Evolutionary conservation across 2,329 filamentous ascomycete genomes (phyloP).

Genomic region (Huntiella bhutanensis): DNA sequence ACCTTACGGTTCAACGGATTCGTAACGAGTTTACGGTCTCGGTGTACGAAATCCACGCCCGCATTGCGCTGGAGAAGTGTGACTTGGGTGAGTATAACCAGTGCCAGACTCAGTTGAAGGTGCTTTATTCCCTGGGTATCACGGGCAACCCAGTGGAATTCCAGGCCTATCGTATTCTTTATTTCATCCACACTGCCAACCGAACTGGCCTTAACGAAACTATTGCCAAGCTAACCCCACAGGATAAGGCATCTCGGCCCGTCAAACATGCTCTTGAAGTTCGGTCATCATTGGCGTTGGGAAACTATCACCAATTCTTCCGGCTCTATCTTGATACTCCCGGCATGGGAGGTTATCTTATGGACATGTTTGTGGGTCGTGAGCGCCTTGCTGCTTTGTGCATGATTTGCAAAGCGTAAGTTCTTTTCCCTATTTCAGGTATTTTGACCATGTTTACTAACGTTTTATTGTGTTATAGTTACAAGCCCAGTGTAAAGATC

Average conservation of each 20-base stretch:
- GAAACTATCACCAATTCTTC: constrained; percentile 97
- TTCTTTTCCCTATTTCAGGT: constrained; percentile 15
- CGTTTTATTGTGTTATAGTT: constrained; percentile 33
- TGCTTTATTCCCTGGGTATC: constrained; percentile 69
- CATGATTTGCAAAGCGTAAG: constrained; percentile 89
- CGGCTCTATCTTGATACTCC: constrained; percentile 84
- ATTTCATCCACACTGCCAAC: constrained; percentile 98
- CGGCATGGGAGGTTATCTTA: constrained; percentile 93
- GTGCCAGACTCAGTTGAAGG: constrained; percentile 94
- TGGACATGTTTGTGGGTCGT: constrained; percentile 96
- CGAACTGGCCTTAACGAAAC: constrained; percentile 95
- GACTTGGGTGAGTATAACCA: constrained; percentile 99
- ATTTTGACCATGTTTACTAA: constrained; percentile 26
- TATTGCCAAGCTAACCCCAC: constrained; percentile 92
- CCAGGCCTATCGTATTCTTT: constrained; percentile 97
- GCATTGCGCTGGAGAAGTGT: constrained; percentile 93
- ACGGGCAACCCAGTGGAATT: constrained; percentile 88
- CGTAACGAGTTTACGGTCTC: constrained; percentile 90
- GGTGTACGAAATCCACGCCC: constrained; percentile 93
- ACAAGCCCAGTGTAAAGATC: constrained; percentile 76
- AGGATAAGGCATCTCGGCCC: constrained; percentile 73
- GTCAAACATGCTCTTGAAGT: constrained; percentile 86
- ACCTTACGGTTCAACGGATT: constrained; percentile 93
- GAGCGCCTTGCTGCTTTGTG: constrained; percentile 81
- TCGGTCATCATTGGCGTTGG: constrained; percentile 74